A percentile compares a stretch with the other conserved stretches of the same genome.
Conservation (phyloP, 768 basidiomycete genomes). For the Russula virescens region DNA sequence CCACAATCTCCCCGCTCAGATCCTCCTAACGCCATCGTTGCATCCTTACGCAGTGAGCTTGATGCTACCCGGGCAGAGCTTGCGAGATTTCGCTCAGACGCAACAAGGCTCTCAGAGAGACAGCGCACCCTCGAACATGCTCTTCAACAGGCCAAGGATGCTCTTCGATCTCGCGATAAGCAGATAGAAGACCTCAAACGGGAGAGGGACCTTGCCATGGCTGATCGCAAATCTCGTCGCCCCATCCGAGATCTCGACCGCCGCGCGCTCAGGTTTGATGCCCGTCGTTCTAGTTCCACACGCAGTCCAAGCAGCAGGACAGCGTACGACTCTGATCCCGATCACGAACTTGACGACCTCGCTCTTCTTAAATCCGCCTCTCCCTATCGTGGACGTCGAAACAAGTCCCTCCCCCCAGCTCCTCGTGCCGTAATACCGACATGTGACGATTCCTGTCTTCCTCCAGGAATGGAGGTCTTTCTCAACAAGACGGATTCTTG, state of each 20-base stretch:
- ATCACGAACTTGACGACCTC: constrained; percentile 20
- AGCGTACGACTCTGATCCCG: constrained; percentile 16
- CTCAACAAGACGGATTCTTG: constrained; percentile 68
- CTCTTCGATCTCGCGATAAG: constrained; percentile 49
- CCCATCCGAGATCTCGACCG: constrained; percentile 19
- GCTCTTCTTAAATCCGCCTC: constrained; percentile 10
- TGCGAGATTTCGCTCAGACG: constrained; percentile 49
- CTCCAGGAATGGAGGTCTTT: constrained; percentile 58
- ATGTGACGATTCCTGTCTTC: constrained; percentile 52
- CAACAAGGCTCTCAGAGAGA: constrained; percentile 53
- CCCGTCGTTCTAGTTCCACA: constrained; percentile 20
- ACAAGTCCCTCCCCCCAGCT: constrained; percentile 26
- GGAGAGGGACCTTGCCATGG: constrained; percentile 26
- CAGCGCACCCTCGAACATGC: constrained; percentile 58
- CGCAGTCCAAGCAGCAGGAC: constrained; percentile 20
- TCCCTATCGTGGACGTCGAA: constrained; percentile 23
- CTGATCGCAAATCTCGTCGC: constrained; percentile 18
- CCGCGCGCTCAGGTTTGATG: constrained; percentile 18
- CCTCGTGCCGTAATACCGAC: constrained; percentile 22
- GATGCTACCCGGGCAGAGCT: constrained; percentile 48
- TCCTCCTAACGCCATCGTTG: constrained; percentile 13
- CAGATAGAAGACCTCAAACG: constrained; percentile 52
- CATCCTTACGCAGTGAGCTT: constrained; percentile 50
- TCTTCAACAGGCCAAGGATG: constrained; percentile 57
- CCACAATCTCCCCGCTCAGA: constrained; percentile 19